Evolutionary conservation across 1,284 basidiomycete species (phyloP).

Genomic region (Papiliotrema flavescens): DNA sequence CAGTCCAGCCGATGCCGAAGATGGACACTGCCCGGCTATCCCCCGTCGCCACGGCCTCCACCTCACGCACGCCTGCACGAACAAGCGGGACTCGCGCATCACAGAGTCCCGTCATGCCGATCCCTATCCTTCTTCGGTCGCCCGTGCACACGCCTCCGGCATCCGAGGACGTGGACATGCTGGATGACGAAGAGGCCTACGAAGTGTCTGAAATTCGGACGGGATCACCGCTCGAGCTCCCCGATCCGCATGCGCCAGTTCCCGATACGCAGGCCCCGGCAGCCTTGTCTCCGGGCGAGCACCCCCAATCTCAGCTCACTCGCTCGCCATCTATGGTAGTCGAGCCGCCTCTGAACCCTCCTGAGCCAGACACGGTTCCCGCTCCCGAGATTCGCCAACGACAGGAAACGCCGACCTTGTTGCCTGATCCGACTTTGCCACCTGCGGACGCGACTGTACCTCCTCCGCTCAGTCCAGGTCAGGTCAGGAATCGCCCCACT

Average conservation of each 20-base stretch:
- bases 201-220: background rate
- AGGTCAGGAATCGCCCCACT: slow-evolving; percentile 6
- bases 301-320: background rate
- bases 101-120: background rate
- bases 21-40: too few relatives aligned
- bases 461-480: slow-evolving; percentile 5
- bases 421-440: slow-evolving; percentile 14
- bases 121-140: background rate
- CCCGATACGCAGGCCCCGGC: slow-evolving; percentile 10
- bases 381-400: background rate
- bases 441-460: slow-evolving; percentile 12
- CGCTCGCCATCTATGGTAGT: slow-evolving; percentile 2
- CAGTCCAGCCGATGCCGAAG: too few relatives aligned
- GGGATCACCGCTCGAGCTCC: slow-evolving; percentile 8
- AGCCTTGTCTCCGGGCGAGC: slow-evolving; percentile 12
- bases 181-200: background rate
- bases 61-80: too few relatives aligned
- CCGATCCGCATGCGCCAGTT: slow-evolving; percentile 13
- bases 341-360: background rate
- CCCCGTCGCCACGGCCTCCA: too few relatives aligned
- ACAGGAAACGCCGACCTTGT: slow-evolving; percentile 4
- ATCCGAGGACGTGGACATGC: background rate
- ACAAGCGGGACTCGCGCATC: too few relatives aligned
- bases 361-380: background rate
- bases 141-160: background rate